Evolutionary conservation across 495 filamentous ascomycete genomes (phyloP), one percentile per base, ranked within the genome.

Genomic region (Tetracladium marchalianum): DNA sequence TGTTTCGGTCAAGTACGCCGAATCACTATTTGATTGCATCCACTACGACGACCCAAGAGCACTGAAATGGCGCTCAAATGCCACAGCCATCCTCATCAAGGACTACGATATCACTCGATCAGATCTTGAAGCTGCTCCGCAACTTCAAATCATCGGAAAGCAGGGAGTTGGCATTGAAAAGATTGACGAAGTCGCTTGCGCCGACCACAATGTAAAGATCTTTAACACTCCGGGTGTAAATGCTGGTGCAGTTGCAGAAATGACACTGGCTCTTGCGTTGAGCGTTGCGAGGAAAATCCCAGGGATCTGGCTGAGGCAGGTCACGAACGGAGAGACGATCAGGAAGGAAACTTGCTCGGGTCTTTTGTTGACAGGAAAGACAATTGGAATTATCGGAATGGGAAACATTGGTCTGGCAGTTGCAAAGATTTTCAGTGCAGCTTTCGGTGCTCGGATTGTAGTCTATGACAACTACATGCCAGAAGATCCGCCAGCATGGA

Each of bases 301-400:
- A 11, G 62, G 58, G 18, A 63, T 67, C 27, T 59, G 58, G 9
- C 51, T 56, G 12, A 56, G 61, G 2, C 53, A 61, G 35, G 57
- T 59, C 46, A 46, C 46, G n/a, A 45, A 45, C 1, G 50, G 48
- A 10, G 57, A 56, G 34, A 49, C 58, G 4, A 57, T 65, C 4
- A 58, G 59, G 0, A 60, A 58, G 48, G 51, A 64, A 46, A 58
- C 57, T 2, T 59, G 22, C 22, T 27, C 60, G 43, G 64, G 63
- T 1, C 11, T 63, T 36, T 63, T 57, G 5, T 54, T 67, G 22
- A 52, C 51, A 27, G 43, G 53, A 19, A 64, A 61, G 39, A 64
- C 61, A 0, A 45, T 67, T 18, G 65, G 65, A 7, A 58, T 67
- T 15, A 59, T 67, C 24, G 65, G 65, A 16, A 67, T 67, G 65